phyloP scores from a whole-genome alignment of 306 rosid genomes.

The Trichosanthes cucumerina region DNA sequence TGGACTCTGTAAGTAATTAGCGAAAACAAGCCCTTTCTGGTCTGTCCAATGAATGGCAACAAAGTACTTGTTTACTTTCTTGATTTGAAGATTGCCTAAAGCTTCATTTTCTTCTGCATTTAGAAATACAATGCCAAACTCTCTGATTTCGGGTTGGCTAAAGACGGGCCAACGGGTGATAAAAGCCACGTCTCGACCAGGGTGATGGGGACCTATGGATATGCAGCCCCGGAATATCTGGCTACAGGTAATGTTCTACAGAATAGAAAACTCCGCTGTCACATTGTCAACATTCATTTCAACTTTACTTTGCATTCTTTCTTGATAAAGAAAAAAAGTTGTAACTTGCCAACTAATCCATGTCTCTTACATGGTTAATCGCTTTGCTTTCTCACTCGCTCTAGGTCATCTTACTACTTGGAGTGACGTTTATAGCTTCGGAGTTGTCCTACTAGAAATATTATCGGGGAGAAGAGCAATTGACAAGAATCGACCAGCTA shows the following conservation, averaged over 20 bases:
- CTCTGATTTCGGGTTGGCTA: constrained; percentile 70
- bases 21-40: not conserved
- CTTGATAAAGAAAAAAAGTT: not conserved
- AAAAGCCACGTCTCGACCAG: constrained; percentile 57
- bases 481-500: constrained; percentile 53
- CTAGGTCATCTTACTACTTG: constrained; percentile 54
- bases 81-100: not conserved
- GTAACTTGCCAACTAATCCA: not conserved
- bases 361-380: not conserved
- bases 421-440: constrained; percentile 59
- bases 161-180: constrained; percentile 63
- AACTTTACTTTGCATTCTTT: not conserved
- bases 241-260: constrained; percentile 38
- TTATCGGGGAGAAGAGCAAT: constrained; percentile 46
- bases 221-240: constrained; percentile 64
- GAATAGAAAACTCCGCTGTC: not conserved
- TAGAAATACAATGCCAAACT: constrained; percentile 52
- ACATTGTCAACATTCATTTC: not conserved
- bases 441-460: constrained; percentile 60
- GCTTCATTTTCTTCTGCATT: constrained; percentile 12
- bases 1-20: constrained; percentile 45
- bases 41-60: not conserved
- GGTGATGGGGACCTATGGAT: constrained; percentile 52
- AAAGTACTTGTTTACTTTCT: not conserved
- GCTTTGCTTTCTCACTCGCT: not conserved